A percentile compares a stretch with the other conserved stretches of the same genome.
These are phyloP conservation scores for Candida stauntonica DNA, from an alignment of 805 yeast species.

Conservation along the genomic window DNA sequence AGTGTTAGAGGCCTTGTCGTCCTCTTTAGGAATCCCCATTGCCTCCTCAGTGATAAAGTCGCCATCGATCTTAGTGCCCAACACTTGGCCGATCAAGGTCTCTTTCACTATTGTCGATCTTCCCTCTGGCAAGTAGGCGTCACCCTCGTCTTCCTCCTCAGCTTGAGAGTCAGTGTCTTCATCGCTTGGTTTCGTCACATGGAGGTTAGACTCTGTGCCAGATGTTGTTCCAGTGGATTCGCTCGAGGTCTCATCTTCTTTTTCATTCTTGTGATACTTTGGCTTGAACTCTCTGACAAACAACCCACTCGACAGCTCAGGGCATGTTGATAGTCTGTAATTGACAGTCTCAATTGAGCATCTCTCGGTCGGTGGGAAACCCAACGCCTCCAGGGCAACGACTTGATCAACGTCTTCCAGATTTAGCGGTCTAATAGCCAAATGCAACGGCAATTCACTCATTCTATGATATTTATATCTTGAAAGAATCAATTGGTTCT, in stretches of 20 bases:
- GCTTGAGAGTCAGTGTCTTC: conserved; percentile 25
- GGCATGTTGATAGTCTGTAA: conserved; percentile 76
- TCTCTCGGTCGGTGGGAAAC: conserved; percentile 70
- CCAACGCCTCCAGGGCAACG: conserved; percentile 53
- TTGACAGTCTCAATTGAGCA: conserved; percentile 56
- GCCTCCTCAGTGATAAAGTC: conserved; percentile 49
- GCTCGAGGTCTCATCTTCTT: conserved; percentile 19
- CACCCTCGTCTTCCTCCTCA: conserved; percentile 29
- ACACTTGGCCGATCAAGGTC: conserved; percentile 71
- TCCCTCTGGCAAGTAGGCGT: conserved; percentile 26
- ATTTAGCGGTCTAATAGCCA: conserved; percentile 73
- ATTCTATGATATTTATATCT: no score
- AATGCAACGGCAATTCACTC: conserved; percentile 48
- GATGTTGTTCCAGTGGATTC: not conserved
- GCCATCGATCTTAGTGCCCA: conserved; percentile 65
- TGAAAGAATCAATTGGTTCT: not conserved
- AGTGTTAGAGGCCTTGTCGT: conserved; percentile 15
- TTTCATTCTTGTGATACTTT: conserved; percentile 15
- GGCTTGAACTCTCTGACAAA: conserved; percentile 63
- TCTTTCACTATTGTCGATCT: conserved; percentile 45
- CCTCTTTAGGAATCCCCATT: conserved; percentile 52
- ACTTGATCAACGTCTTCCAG: conserved; percentile 67
- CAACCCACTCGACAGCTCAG: conserved; percentile 86
- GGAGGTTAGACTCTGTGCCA: conserved; percentile 15
- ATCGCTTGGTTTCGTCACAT: conserved; percentile 8